These are phyloP conservation scores for Naganishia friedmannii DNA, from an alignment of 768 basidiomycete genomes.

Conservation along the genomic window DNA sequence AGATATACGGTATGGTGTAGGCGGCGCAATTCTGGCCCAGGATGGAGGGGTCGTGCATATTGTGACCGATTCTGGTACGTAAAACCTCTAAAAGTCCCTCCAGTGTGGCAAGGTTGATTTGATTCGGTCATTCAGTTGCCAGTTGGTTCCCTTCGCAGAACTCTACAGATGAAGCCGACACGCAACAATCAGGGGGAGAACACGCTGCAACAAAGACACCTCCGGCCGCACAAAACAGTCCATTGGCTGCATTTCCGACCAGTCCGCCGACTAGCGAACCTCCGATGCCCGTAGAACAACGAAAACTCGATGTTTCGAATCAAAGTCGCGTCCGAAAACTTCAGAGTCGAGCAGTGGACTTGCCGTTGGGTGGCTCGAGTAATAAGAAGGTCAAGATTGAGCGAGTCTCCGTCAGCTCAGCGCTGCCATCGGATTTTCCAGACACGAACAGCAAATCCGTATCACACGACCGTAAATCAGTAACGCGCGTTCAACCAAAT, in stretches of 20 bases:
- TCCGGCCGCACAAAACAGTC: constrained; percentile 11
- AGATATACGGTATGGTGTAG: constrained; percentile 15
- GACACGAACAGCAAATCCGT: background rate
- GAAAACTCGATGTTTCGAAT: background rate
- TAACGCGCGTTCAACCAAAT: background rate
- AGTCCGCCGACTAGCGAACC: constrained; percentile 15
- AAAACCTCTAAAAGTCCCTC: background rate
- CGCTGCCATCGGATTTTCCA: background rate
- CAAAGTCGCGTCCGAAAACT: background rate
- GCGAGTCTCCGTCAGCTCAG: too few relatives aligned
- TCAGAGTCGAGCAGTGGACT: background rate
- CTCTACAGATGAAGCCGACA: background rate
- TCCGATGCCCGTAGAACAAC: background rate
- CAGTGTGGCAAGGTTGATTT: background rate
- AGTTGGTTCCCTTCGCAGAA: constrained; percentile 17
- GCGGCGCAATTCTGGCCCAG: background rate
- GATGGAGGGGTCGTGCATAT: background rate
- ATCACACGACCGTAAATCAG: background rate
- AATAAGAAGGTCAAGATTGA: background rate
- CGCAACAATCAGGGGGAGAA: background rate
- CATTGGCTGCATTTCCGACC: constrained; percentile 4
- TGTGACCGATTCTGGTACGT: background rate
- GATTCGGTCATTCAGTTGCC: background rate
- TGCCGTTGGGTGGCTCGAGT: background rate
- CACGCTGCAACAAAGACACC: background rate